Conservation (phyloP, 2,329 filamentous ascomycete genomes). For the Monosporascus ibericus region DNA sequence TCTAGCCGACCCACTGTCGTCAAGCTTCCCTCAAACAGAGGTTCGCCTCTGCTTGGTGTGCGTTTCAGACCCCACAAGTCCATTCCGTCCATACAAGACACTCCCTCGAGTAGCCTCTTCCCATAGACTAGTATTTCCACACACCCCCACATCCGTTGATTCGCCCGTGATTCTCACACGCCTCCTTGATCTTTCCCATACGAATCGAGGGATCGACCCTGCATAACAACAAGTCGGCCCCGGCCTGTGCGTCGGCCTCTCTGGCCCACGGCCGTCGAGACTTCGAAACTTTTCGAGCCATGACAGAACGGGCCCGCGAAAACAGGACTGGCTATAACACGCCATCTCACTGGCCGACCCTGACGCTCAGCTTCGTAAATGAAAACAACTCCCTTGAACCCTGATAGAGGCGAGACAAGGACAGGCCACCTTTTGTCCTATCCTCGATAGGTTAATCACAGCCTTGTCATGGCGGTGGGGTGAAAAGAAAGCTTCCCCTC, state of each 20-base stretch:
- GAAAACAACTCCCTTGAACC: slow-evolving; percentile 19
- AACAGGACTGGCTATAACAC: slow-evolving; percentile 22
- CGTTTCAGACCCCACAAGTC: background rate
- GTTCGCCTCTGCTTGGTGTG: background rate
- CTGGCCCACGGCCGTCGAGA: slow-evolving; percentile 8
- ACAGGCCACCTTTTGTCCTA: slow-evolving; percentile 19
- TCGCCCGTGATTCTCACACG: slow-evolving; percentile 20
- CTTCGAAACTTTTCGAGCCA: slow-evolving; percentile 14
- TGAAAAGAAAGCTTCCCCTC: slow-evolving; percentile 23
- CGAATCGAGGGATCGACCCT: slow-evolving; percentile 26
- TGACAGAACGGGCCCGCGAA: slow-evolving; percentile 17
- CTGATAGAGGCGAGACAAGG: slow-evolving; percentile 16
- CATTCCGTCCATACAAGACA: background rate
- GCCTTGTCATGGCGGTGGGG: slow-evolving; percentile 25
- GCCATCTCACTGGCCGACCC: slow-evolving; percentile 21
- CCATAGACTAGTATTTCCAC: slow-evolving; percentile 13
- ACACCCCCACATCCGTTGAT: slow-evolving; percentile 22
- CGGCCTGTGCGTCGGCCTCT: slow-evolving; percentile 21
- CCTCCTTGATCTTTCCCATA: slow-evolving; percentile 19
- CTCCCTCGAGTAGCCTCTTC: background rate
- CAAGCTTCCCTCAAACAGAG: background rate
- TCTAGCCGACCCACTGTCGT: background rate
- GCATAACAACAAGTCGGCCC: slow-evolving; percentile 19
- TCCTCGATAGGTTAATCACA: slow-evolving; percentile 21
- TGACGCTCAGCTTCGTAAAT: slow-evolving; percentile 17